Conservation (phyloP, 176 grass and related monocot species). For the Oropetium thomaeum region DNA sequence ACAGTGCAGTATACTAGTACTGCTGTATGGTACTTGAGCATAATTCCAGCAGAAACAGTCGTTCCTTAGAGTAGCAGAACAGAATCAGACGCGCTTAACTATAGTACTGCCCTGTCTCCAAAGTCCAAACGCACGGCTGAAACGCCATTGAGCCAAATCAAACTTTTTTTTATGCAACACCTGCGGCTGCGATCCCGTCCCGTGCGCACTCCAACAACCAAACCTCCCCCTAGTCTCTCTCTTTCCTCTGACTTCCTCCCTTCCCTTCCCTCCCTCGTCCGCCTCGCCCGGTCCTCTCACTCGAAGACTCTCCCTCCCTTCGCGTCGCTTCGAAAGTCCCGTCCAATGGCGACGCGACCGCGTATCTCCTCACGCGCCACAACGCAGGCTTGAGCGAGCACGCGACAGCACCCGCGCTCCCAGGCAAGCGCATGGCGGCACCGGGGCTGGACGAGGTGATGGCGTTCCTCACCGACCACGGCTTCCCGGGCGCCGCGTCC, state of each 20-base stretch:
- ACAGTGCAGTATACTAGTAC: no score
- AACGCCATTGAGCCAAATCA: background rate
- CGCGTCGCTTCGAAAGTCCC: conserved; percentile 52
- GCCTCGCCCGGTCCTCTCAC: conserved; percentile 20
- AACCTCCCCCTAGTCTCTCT: background rate
- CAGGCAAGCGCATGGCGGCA: conserved; percentile 50
- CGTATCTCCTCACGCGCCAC: conserved; percentile 38
- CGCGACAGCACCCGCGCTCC: background rate
- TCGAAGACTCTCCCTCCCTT: conserved; percentile 37
- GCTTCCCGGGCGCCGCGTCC: conserved; percentile 71
- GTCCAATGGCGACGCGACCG: conserved; percentile 50
- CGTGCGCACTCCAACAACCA: no score
- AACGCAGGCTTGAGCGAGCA: conserved; percentile 10
- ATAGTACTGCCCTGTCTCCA: conserved; percentile 1
- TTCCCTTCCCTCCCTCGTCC: conserved; percentile 12
- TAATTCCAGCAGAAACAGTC: background rate
- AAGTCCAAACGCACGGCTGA: background rate
- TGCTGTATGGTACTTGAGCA: no score
- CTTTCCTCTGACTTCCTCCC: conserved; percentile 49
- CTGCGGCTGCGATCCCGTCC: conserved; percentile 15
- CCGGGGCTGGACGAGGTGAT: conserved; percentile 76
- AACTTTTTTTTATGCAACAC: conserved; percentile 23
- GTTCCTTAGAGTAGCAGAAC: background rate
- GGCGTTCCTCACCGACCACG: conserved; percentile 80
- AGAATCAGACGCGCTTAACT: conserved; percentile 20